A percentile compares a stretch with the other conserved stretches of the same genome.
Evolutionary conservation across 768 basidiomycete genomes (phyloP).

Genomic region (Peribolospora kevripleyi): DNA sequence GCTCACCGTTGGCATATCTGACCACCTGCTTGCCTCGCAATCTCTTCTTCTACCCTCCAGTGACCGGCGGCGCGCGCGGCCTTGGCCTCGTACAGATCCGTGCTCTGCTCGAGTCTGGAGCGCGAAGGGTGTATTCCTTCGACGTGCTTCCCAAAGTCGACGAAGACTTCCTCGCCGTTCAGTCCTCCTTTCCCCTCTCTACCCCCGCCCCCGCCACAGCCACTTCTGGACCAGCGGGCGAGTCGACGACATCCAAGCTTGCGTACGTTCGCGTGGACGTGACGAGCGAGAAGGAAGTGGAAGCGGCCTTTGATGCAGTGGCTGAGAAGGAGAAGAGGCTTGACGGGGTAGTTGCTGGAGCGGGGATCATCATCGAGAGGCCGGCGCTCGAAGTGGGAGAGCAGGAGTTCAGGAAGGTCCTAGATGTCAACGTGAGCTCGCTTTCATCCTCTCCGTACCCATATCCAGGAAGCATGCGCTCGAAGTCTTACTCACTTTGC

Average conservation of each 20-base stretch:
- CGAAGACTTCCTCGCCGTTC: background rate
- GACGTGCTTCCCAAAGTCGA: too few species aligned
- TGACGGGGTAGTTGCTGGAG: constrained; percentile 10
- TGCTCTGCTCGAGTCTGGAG: too few species aligned
- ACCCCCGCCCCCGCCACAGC: constrained; percentile 7
- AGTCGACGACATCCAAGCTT: constrained; percentile 1
- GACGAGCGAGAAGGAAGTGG: constrained; percentile 12
- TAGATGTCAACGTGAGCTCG: too few species aligned
- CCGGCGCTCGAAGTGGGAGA: background rate
- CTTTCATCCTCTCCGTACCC: too few species aligned
- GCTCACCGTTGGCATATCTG: too few species aligned
- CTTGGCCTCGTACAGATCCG: too few species aligned
- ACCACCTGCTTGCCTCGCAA: too few species aligned
- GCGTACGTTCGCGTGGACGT: constrained; percentile 3
- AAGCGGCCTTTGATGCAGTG: constrained; percentile 7
- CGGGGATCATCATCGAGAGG: background rate
- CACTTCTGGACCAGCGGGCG: constrained; percentile 9
- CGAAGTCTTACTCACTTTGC: too few species aligned
- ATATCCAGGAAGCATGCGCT: too few species aligned
- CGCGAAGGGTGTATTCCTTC: too few species aligned
- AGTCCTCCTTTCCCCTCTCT: constrained; percentile 3
- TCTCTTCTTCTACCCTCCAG: too few species aligned
- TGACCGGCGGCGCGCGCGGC: too few species aligned
- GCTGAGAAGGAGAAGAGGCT: constrained; percentile 8
- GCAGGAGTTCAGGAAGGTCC: background rate